Conservation (phyloP, 352 stramenopile species). For the Phytophthora tentaculata region DNA sequence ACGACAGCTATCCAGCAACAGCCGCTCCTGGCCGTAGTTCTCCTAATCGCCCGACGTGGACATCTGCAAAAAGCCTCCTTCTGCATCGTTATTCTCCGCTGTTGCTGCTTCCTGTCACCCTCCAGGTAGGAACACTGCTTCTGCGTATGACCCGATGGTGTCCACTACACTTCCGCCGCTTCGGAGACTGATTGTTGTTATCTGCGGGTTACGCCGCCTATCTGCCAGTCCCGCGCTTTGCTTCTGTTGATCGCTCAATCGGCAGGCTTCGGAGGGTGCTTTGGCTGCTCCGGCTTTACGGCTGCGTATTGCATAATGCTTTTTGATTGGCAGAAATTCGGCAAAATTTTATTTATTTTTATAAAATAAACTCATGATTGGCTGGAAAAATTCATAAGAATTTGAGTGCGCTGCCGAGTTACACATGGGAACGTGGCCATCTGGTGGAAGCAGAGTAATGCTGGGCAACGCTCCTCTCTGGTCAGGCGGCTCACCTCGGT, state of each 20-base stretch:
- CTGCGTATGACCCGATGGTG: slow-evolving; percentile 19
- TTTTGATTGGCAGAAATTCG: slow-evolving; percentile 21
- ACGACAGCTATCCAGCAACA: slow-evolving; percentile 12
- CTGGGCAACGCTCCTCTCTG: slow-evolving; percentile 9
- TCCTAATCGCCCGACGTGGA: slow-evolving; percentile 7
- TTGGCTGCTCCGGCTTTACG: slow-evolving; percentile 31
- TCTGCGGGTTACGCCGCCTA: slow-evolving; percentile 24
- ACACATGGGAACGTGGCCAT: slow-evolving; percentile 25
- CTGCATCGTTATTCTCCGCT: slow-evolving; percentile 15
- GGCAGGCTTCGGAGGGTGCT: slow-evolving; percentile 18
- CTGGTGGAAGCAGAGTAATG: slow-evolving; percentile 20
- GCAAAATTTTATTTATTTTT: not conserved
- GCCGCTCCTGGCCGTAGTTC: slow-evolving; percentile 10
- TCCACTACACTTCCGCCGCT: slow-evolving; percentile 21
- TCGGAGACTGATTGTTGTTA: slow-evolving; percentile 29
- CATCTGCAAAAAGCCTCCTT: slow-evolving; percentile 14
- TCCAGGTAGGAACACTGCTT: slow-evolving; percentile 26
- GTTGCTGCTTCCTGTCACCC: slow-evolving; percentile 16
- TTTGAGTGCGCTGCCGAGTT: slow-evolving; percentile 21
- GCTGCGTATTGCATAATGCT: slow-evolving; percentile 1
- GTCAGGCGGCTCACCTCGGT: slow-evolving; percentile 13
- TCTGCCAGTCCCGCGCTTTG: slow-evolving; percentile 32
- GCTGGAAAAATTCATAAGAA: slow-evolving; percentile 25
- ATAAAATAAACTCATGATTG: slow-evolving; percentile 29
- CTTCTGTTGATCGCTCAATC: slow-evolving; percentile 28